Conservation (phyloP, 2,329 filamentous ascomycete species). For the Colletotrichum musicola region DNA sequence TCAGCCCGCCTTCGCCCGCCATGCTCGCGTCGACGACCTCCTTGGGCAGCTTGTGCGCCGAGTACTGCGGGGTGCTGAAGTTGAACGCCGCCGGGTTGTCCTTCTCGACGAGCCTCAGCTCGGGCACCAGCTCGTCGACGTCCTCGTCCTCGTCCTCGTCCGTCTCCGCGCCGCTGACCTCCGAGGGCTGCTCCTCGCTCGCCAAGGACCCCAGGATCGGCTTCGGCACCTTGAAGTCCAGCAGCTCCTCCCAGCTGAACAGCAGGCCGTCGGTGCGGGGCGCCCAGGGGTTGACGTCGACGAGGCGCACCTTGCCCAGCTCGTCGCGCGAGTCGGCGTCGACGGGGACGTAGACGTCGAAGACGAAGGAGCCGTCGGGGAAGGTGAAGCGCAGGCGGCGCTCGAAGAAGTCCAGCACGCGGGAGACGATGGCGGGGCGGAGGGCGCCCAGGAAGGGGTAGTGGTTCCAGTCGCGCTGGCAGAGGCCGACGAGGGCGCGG, state of each 20-base stretch:
- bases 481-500: slow-evolving; percentile 82
- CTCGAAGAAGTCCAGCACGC: slow-evolving; percentile 83
- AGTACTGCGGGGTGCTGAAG: slow-evolving; percentile 88
- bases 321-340: slow-evolving; percentile 66
- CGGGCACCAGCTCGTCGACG: slow-evolving; percentile 66
- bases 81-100: slow-evolving; percentile 91
- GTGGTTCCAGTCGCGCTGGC: slow-evolving; percentile 90
- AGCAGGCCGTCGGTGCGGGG: slow-evolving; percentile 87
- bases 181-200: slow-evolving; percentile 51
- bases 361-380: slow-evolving; percentile 85
- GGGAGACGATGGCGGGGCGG: slow-evolving; percentile 73
- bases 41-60: slow-evolving; percentile 93
- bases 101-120: slow-evolving; percentile 84
- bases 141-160: slow-evolving; percentile 50
- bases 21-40: slow-evolving; percentile 84
- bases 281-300: slow-evolving; percentile 97
- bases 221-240: slow-evolving; percentile 75
- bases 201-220: slow-evolving; percentile 65
- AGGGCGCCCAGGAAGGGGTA: slow-evolving; percentile 82
- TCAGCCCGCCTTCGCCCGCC: slow-evolving; percentile 79
- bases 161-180: slow-evolving; percentile 51
- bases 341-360: slow-evolving; percentile 92
- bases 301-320: slow-evolving; percentile 82
- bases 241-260: slow-evolving; percentile 90
- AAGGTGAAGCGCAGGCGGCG: slow-evolving; percentile 81